Evolutionary conservation across 2,329 filamentous ascomycete genomes (phyloP).

Genomic region (Albifimbria verrucaria): DNA sequence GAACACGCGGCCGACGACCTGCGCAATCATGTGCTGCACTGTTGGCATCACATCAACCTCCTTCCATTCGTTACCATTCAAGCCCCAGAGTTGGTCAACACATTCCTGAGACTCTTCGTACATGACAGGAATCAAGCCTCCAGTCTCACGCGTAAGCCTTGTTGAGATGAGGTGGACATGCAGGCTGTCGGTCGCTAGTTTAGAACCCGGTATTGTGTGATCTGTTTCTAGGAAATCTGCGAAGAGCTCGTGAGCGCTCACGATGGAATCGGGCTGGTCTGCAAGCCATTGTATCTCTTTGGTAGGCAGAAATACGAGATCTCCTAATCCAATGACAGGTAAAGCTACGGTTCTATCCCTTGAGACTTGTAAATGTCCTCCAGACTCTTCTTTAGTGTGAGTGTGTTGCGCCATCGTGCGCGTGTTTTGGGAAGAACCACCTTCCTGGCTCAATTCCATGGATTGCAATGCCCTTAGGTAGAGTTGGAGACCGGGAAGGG

Average conservation of each 20-base stretch:
- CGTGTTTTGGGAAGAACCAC: background rate
- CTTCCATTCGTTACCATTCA: background rate
- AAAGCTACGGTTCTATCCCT: background rate
- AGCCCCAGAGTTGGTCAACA: background rate
- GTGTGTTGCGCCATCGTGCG: conserved; percentile 1
- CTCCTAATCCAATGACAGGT: background rate
- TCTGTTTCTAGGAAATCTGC: background rate
- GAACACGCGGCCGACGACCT: conserved; percentile 2
- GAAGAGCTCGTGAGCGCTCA: background rate
- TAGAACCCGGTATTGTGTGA: background rate
- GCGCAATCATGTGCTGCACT: conserved; percentile 4
- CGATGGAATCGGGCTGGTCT: conserved; percentile 3
- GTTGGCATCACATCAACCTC: conserved; percentile 1
- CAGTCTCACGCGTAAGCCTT: background rate
- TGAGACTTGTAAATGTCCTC: background rate
- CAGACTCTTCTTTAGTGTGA: background rate
- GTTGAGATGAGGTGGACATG: too few species aligned
- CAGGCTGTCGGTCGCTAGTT: too few species aligned
- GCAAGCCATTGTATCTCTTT: conserved; percentile 1
- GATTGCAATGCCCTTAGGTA: too few species aligned
- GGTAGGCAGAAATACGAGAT: background rate
- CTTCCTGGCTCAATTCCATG: too few species aligned
- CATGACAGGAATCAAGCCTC: background rate
- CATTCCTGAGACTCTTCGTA: background rate
- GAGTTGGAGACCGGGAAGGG: too few species aligned